phyloP scores from a whole-genome alignment of 2,329 filamentous ascomycete genomes.

The Colletotrichum caudatum region DNA sequence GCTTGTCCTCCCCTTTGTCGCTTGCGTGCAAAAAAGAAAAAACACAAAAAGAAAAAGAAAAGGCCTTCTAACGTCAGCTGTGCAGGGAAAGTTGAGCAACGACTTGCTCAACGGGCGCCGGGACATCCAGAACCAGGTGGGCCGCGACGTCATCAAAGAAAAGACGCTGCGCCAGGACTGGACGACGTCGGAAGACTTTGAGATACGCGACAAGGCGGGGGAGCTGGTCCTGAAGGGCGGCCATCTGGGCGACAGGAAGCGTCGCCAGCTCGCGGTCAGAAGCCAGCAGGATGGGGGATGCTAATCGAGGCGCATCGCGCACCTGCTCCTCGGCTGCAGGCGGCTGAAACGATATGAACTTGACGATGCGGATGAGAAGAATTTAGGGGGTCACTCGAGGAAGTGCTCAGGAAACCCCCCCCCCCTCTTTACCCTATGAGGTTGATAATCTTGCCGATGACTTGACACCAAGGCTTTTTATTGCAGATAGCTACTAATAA shows the following conservation, averaged over 20 bases:
- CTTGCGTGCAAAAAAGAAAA: background rate
- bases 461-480: background rate
- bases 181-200: conserved; percentile 9
- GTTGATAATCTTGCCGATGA: background rate
- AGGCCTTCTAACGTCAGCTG: background rate
- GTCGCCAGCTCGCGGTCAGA: background rate
- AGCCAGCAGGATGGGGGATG: background rate
- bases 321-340: background rate
- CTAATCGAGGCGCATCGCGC: background rate
- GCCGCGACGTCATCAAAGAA: conserved; percentile 19
- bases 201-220: conserved; percentile 13
- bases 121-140: conserved; percentile 27
- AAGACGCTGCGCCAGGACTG: conserved; percentile 3
- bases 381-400: background rate
- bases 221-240: background rate
- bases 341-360: background rate
- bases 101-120: conserved; percentile 24
- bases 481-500: background rate
- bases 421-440: background rate
- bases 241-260: conserved; percentile 1
- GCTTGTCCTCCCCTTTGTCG: background rate
- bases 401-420: background rate
- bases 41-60: no score
- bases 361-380: background rate
- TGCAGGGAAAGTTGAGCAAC: conserved; percentile 22